phyloP scores from a whole-genome alignment of 2,329 filamentous ascomycete genomes.

The Penicillium sp. region DNA sequence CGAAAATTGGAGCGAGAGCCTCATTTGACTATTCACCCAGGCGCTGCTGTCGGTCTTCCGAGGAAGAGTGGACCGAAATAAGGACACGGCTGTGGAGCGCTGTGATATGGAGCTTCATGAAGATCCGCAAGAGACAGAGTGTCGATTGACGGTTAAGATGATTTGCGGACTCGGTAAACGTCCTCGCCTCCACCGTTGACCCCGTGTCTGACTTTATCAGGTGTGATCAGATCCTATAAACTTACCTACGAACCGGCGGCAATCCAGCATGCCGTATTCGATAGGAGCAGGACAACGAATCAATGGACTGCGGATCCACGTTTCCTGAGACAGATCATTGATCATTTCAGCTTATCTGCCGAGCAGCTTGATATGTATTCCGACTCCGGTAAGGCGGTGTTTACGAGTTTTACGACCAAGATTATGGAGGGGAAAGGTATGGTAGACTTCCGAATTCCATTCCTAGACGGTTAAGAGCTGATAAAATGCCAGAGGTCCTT shows the following conservation, averaged over 20 bases:
- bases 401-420: conserved; percentile 64
- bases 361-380: conserved; percentile 61
- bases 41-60: conserved; percentile 61
- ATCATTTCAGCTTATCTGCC: conserved; percentile 61
- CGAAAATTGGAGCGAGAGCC: conserved; percentile 14
- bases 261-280: conserved; percentile 61
- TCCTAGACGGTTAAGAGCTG: not conserved
- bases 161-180: conserved; percentile 55
- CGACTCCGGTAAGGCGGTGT: conserved; percentile 55
- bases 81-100: conserved; percentile 57
- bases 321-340: conserved; percentile 57
- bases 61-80: conserved; percentile 53
- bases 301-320: conserved; percentile 56
- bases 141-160: conserved; percentile 59
- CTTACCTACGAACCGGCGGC: conserved; percentile 60
- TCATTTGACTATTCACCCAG: conserved; percentile 23
- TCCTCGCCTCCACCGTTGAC: not conserved
- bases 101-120: conserved; percentile 60
- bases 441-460: not conserved
- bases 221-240: conserved; percentile 62
- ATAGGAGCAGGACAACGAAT: conserved; percentile 53
- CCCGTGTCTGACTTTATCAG: conserved; percentile 29
- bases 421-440: conserved; percentile 57
- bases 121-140: conserved; percentile 53
- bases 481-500: conserved; percentile 49